Evolutionary conservation across 2,329 filamentous ascomycete genomes (phyloP), one percentile per base, ranked within the genome.

Genomic region (Ophiostoma tasmaniense): DNA sequence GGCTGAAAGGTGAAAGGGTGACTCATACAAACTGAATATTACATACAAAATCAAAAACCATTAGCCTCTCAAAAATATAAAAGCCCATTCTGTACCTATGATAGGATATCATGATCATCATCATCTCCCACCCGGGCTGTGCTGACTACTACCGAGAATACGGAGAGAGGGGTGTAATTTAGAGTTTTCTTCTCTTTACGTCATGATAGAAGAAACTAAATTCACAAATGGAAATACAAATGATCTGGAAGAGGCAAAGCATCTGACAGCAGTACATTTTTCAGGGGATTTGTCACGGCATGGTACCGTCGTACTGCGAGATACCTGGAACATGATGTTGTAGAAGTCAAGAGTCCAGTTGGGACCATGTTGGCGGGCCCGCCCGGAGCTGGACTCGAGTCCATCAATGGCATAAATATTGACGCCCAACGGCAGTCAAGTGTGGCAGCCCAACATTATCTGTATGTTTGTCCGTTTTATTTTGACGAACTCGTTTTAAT

Each of bases 361-460:
- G 20, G 17, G 50, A 55, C 50, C 50, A 22, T 61, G 55, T 61
- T 30, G 52, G 52, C 52, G 52, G 52, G 52, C 25, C 52, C 55
- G 55, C 55, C 55, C 55, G 25, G 17, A 61, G 55, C 55, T 7
- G 30, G n/a, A 25, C 50, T 30, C 55, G 22, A 55, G 50, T 55
- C 50, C n/a, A 22, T 13, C 13, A 55, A 55, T 55, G 50, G 50
- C n/a, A 25, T 55, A 22, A 11, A 17, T 17, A 17, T 61, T 61
- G 55, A 61, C 55, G 55, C 55, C 55, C 55, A 61, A 61, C 55
- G 25, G n/a, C n/a, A n/a, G n/a, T 59, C 52, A 59, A 22, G 52
- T 59, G 52, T 59, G 14, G 52, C n/a, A 28, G 55, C 55, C 55
- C 55, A 61, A 61, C 6, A 0, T 11, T 59, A 14, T 59, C 5